These are phyloP conservation scores for Coemansia sp. DNA, from an alignment of 192 early-diverging fungal genomes.

Conservation along the genomic window DNA sequence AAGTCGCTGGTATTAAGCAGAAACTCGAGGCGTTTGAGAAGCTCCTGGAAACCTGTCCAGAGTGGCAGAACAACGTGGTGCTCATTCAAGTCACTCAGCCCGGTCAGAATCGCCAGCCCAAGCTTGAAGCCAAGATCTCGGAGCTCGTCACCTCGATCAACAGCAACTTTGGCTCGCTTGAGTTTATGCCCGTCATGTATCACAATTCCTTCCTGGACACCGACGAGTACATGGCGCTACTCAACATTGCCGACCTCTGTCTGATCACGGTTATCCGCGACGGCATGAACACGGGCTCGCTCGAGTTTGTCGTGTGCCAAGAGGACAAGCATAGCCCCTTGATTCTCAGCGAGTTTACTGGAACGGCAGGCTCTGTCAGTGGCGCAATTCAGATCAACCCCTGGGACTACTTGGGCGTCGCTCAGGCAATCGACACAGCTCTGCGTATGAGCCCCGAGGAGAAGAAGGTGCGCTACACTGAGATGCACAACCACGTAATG, in stretches of 20 bases:
- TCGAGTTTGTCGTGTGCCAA: constrained; percentile 94
- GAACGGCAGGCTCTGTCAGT: constrained; percentile 89
- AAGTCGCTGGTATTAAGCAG: constrained; percentile 92
- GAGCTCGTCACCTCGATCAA: constrained; percentile 95
- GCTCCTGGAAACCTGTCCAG: constrained; percentile 86
- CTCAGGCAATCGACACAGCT: constrained; percentile 86
- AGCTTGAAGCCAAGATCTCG: constrained; percentile 81
- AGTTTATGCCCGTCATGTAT: constrained; percentile 94
- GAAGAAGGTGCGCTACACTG: constrained; percentile 51
- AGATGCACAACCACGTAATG: constrained; percentile 81
- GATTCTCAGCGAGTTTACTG: constrained; percentile 96
- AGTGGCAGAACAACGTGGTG: constrained; percentile 90
- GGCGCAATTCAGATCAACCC: constrained; percentile 89
- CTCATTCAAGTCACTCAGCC: constrained; percentile 96
- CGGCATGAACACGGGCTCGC: constrained; percentile 97
- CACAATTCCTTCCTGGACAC: constrained; percentile 87
- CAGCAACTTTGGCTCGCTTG: constrained; percentile 90
- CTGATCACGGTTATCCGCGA: constrained; percentile 92
- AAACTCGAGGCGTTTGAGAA: constrained; percentile 95
- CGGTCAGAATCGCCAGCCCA: constrained; percentile 67
- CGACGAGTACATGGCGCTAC: constrained; percentile 94
- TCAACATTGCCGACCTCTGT: constrained; percentile 91
- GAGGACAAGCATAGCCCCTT: constrained; percentile 82
- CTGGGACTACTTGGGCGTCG: constrained; percentile 91
- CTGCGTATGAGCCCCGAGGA: constrained; percentile 81